Percentiles rank a stretch among this genome's conserved stretches.
Conservation (phyloP, 73 alveolate species). For the Loxodes magnus region DNA sequence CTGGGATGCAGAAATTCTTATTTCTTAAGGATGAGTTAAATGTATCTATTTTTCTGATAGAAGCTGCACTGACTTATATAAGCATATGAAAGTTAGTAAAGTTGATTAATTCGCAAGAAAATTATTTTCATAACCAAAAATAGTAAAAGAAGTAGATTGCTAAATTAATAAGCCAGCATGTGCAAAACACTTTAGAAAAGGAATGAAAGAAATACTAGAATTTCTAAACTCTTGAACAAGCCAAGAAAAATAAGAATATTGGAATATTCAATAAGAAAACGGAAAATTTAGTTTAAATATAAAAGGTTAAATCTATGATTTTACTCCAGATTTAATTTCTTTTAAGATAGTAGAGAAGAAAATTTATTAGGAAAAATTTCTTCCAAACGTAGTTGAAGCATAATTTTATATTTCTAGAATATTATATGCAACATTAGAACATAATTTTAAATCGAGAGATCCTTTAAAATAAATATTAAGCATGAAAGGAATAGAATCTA, state of each 20-base stretch:
- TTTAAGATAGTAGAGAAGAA: slow-evolving; percentile 71
- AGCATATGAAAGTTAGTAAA: slow-evolving; percentile 76
- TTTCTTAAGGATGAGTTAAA: slow-evolving; percentile 98
- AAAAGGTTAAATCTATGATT: slow-evolving; percentile 37
- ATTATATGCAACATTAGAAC: slow-evolving; percentile 89
- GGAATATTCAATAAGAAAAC: slow-evolving; percentile 46
- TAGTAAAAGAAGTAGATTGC: slow-evolving; percentile 42
- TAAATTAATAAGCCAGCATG: slow-evolving; percentile 62
- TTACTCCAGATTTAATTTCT: slow-evolving; percentile 44
- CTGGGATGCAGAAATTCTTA: slow-evolving; percentile 99
- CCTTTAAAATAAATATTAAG: slow-evolving; percentile 54
- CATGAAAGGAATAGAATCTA: too few relatives aligned
- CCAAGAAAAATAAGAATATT: slow-evolving; percentile 52
- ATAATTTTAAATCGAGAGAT: slow-evolving; percentile 79
- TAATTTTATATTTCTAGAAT: slow-evolving; percentile 95
- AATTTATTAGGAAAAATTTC: slow-evolving; percentile 77
- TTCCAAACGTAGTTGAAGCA: slow-evolving; percentile 95
- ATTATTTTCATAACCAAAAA: slow-evolving; percentile 67
- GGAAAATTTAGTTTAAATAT: slow-evolving; percentile 44
- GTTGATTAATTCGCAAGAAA: slow-evolving; percentile 80
- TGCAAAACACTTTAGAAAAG: slow-evolving; percentile 67
- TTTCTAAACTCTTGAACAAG: slow-evolving; percentile 53
- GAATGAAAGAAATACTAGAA: slow-evolving; percentile 67
- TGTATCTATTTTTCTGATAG: slow-evolving; percentile 98
- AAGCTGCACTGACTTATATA: slow-evolving; percentile 86